Percentiles rank a stretch among this genome's conserved stretches.
Evolutionary conservation across 164 flowering plant genomes (phyloP).

Genomic region (Berberis thunbergii): DNA sequence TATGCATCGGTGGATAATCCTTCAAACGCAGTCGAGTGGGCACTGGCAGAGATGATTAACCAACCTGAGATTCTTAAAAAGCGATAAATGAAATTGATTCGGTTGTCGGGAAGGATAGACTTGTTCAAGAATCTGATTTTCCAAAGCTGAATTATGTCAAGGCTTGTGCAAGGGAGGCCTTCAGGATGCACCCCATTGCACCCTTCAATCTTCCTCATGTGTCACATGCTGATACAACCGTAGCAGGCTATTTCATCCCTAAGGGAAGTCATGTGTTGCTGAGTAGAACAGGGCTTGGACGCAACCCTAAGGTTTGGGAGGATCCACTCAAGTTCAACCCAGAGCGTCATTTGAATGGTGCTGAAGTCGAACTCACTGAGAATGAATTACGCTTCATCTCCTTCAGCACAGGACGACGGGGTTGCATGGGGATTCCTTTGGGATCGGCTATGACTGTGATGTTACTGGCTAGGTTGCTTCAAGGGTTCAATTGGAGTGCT

Average conservation of each 20-base stretch:
- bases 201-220: conserved; percentile 17
- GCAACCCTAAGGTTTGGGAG: conserved; percentile 25
- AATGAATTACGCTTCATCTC: conserved; percentile 27
- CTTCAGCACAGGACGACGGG: conserved; percentile 36
- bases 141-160: background rate
- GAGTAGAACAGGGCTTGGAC: conserved; percentile 12
- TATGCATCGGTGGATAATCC: conserved; percentile 31
- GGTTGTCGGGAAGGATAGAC: conserved; percentile 4
- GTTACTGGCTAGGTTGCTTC: conserved; percentile 31
- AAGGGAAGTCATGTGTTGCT: conserved; percentile 23
- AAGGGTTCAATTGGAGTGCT: conserved; percentile 22
- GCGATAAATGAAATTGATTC: conserved; percentile 17
- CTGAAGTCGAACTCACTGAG: conserved; percentile 19
- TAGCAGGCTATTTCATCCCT: conserved; percentile 27
- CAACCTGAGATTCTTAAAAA: conserved; percentile 23
- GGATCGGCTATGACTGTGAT: conserved; percentile 25
- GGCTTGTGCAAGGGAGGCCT: conserved; percentile 1
- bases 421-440: conserved; percentile 24
- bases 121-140: conserved; percentile 1
- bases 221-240: conserved; percentile 12
- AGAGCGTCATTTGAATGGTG: conserved; percentile 20
- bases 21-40: conserved; percentile 28
- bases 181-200: background rate
- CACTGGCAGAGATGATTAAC: conserved; percentile 30
- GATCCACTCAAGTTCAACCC: conserved; percentile 36